Base-by-base conservation (phyloP, 1,284 basidiomycete species). In the Trichosporon inkin region DNA sequence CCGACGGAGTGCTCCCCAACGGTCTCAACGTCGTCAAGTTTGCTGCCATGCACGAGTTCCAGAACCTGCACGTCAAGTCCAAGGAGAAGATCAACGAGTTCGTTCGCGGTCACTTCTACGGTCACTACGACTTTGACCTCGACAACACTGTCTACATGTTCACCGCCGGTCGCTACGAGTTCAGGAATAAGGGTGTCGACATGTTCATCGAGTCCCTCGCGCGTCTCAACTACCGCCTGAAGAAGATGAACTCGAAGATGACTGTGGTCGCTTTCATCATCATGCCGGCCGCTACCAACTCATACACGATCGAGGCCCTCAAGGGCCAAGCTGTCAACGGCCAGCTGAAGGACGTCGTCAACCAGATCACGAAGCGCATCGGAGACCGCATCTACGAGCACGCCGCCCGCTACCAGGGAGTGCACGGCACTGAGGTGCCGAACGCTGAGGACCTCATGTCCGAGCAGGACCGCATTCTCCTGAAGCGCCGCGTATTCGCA, bases 21-120 rank as follows among this genome's bases (percentile, higher is more conserved):
- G 95, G 95, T 57, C 84, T 99, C 66, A 98, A 98, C 71, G 95
- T 99, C 58, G 88, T 93, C 84, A 99, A 99, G 78, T 93, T 92
- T 79, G 86, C 88, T 61, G 90, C 90, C 34, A 91, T 92, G 87
- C 90, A 92, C 82, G 90, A 93, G 78, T 98, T 98, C 82, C 95
- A 98, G 78, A 99, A 99, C 79, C 75, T 95, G 60, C 95, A 99
- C 75, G 86, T 92, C 0, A 86, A 87, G 3, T 84, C 89, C 62
- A 99, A 98, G 79, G 87, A 88, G 51, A 99, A 99, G 82, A 98
- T 99, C 76, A 90, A 97, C 80, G 95, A 98, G 71, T 99, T 99
- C 67, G 85, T 97, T 58, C 85, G 92, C 58, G 95, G 95, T 13
- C 95, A 99, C 78, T 99, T 99, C 80, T 99, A 98, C 77, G 94